A percentile compares a stretch with the other conserved stretches of the same genome.
phyloP scores from a whole-genome alignment of 2,329 filamentous ascomycete genomes.

The Periconia digitata region DNA sequence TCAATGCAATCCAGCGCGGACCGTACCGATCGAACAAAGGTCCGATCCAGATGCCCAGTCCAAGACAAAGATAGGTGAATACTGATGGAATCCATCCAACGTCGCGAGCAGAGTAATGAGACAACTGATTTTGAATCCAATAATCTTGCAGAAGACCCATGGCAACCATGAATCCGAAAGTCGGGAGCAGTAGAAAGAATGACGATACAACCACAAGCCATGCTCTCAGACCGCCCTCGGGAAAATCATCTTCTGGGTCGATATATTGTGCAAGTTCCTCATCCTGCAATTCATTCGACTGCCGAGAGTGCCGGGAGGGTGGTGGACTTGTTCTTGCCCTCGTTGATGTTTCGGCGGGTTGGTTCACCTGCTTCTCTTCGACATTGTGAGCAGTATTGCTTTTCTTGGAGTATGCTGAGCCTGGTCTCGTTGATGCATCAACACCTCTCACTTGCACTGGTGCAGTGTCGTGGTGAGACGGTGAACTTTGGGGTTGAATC shows the following conservation, averaged over 20 bases:
- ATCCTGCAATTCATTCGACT: background rate
- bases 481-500: slow-evolving; percentile 25
- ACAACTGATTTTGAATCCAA: slow-evolving; percentile 70
- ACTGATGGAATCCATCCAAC: slow-evolving; percentile 90
- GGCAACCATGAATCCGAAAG: slow-evolving; percentile 45
- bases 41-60: slow-evolving; percentile 80
- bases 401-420: slow-evolving; percentile 9
- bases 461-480: slow-evolving; percentile 5
- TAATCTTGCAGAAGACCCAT: slow-evolving; percentile 81
- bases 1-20: slow-evolving; percentile 36
- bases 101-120: slow-evolving; percentile 58
- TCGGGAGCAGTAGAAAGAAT: slow-evolving; percentile 34
- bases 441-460: slow-evolving; percentile 10
- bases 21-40: slow-evolving; percentile 63
- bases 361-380: background rate
- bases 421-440: slow-evolving; percentile 16
- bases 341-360: slow-evolving; percentile 17
- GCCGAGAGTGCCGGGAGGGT: background rate
- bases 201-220: slow-evolving; percentile 45
- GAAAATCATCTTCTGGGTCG: slow-evolving; percentile 34
- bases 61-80: slow-evolving; percentile 82
- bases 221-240: slow-evolving; percentile 43
- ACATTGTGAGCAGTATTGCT: slow-evolving; percentile 6
- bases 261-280: slow-evolving; percentile 12
- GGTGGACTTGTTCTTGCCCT: slow-evolving; percentile 4